A percentile compares a stretch with the other conserved stretches of the same genome.
These are phyloP conservation scores for Butyriboletus loyo DNA, from an alignment of 768 basidiomycete species.

Conservation along the genomic window DNA sequence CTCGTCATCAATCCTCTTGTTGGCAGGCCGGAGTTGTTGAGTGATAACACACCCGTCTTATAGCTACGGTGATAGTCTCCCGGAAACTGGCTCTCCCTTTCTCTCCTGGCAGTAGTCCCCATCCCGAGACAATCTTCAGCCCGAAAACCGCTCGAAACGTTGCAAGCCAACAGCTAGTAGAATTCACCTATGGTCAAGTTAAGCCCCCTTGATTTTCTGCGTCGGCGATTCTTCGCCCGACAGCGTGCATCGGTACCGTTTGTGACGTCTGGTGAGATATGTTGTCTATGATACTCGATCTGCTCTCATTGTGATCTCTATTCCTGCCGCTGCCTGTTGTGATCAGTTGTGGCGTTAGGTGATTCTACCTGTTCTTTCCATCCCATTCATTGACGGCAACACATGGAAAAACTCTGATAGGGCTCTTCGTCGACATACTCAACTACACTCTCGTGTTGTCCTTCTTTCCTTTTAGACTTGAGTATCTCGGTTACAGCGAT, in stretches of 20 bases:
- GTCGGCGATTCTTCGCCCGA: not conserved
- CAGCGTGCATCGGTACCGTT: not conserved
- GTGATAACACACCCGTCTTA: no score
- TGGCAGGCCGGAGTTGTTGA: no score
- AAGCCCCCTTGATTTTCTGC: not conserved
- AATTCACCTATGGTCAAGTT: not conserved
- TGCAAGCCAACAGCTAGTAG: not conserved
- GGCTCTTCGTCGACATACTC: not conserved
- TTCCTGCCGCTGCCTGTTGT: not conserved
- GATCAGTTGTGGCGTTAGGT: not conserved
- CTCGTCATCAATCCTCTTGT: no score
- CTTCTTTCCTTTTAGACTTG: not conserved
- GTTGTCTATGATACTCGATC: not conserved
- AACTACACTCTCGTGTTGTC: not conserved
- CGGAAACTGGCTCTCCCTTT: no score
- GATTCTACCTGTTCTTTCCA: not conserved
- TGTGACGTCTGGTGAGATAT: not conserved
- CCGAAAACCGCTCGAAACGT: not conserved
- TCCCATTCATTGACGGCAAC: not conserved
- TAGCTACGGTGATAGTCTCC: no score
- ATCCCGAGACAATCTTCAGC: no score
- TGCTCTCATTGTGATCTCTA: not conserved
- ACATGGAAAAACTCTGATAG: not conserved
- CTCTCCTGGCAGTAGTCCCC: no score
- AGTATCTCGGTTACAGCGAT: not conserved